phyloP scores from a whole-genome alignment of 2,329 filamentous ascomycete genomes.

The Verticillium klebahnii region DNA sequence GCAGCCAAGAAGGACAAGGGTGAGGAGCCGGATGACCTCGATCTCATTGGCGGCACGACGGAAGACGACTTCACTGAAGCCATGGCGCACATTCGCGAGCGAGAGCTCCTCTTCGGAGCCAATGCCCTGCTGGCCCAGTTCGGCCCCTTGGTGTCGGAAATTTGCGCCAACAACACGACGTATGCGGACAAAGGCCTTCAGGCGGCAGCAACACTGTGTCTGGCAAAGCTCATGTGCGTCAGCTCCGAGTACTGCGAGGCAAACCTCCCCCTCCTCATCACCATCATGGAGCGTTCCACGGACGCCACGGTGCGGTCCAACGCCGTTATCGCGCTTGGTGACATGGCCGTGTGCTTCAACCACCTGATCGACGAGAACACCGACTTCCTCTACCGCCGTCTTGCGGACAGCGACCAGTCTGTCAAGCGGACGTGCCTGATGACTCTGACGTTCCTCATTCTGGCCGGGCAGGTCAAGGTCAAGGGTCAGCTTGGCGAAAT shows the following conservation, averaged over 20 bases:
- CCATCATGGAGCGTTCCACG: slow-evolving; percentile 91
- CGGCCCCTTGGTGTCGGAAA: slow-evolving; percentile 85
- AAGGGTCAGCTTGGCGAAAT: slow-evolving; percentile 98
- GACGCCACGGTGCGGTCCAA: slow-evolving; percentile 93
- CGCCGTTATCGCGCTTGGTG: slow-evolving; percentile 91
- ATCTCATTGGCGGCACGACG: slow-evolving; percentile 93
- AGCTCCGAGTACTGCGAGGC: slow-evolving; percentile 93
- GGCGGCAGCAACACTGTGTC: slow-evolving; percentile 85
- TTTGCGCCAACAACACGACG: slow-evolving; percentile 89
- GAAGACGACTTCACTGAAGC: slow-evolving; percentile 90
- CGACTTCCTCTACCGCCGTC: slow-evolving; percentile 89
- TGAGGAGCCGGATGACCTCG: slow-evolving; percentile 80
- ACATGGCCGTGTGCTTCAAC: slow-evolving; percentile 99
- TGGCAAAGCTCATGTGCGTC: slow-evolving; percentile 98
- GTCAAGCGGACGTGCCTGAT: slow-evolving; percentile 98
- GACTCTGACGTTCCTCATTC: slow-evolving; percentile 95
- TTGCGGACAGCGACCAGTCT: slow-evolving; percentile 81
- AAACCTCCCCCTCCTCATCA: slow-evolving; percentile 90
- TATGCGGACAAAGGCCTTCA: slow-evolving; percentile 89
- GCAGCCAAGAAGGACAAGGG: slow-evolving; percentile 46
- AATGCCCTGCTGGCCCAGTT: slow-evolving; percentile 85
- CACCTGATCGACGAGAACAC: slow-evolving; percentile 99
- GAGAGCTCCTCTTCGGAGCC: slow-evolving; percentile 76
- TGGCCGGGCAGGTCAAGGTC: slow-evolving; percentile 97
- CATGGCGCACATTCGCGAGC: slow-evolving; percentile 77